Evolutionary conservation across 257 asterid genomes (phyloP), one percentile per base, ranked within the genome.

Genomic region (Oldenlandia corymbosa): DNA sequence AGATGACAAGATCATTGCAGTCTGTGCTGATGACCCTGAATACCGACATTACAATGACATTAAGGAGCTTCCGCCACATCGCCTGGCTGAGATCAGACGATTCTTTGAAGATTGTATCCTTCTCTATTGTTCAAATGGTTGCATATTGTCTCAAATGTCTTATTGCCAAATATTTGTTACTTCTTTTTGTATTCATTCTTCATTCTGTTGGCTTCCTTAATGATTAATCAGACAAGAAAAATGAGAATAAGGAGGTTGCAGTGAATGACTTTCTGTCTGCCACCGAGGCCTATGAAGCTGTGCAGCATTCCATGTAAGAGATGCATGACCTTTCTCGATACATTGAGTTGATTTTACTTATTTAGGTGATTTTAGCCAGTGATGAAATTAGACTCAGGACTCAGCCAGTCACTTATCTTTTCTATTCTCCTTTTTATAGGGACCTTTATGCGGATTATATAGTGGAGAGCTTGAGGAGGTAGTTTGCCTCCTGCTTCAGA

Each of bases 1-100:
- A 68, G 99, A 92, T 69, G 96, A 92, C 84, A 92, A 92, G 87
- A 92, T 92, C 73, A 89, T 92, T 73, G 97, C 97, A 50, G 97
- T 88, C 7, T 89, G 98, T 73, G 97, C 95, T 43, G 98, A 89
- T 80, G 95, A 92, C 71, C 97, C 95, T 21, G 96, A 92, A 69
- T 92, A 89, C 68, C 76, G 83, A 49, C 87, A 92, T 73, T 89
- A 80, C 69, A 77, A 79, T 3, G 97, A 92, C 73, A 87, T 92
- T 56, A 89, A 83, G 43, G 96, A 92, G 78, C 85, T 92, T 71
- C 99, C 99, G 50, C 95, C 96, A 42, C 95, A 92, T 76, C 81
- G 95, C 52, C 75, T 87, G 82, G 91, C 96, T 74, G 97, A 92
- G 72, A 92, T 92, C 67, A 94, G 95, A 23, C 91, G 97, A 21